Base-by-base conservation (phyloP, 192 early-diverging fungal genomes). In the Gonapodya prolifera region DNA sequence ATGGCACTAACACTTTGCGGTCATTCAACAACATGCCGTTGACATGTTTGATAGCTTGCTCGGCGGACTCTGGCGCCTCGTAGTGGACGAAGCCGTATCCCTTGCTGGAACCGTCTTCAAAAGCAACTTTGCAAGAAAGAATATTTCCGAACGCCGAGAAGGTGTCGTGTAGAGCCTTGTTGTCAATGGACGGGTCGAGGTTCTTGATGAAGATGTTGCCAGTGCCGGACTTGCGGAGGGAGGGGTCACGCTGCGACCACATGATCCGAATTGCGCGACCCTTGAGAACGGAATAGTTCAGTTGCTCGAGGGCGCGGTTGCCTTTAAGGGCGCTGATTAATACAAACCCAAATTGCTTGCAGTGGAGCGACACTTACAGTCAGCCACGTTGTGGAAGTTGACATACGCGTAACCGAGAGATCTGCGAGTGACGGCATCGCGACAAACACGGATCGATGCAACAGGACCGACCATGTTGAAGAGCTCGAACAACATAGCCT, bases 171-270 rank as follows among this genome's bases (percentile, higher is more conserved):
- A 99, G 92, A 70, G 97, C 95, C 91, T 97, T 97, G 90, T 97
- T 95, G 88, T 99, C 97, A 81, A 99, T 99, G 75, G 94, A 86
- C 70, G 90, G 85, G 86, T 98, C 96, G 75, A 99, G 86, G 91
- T 99, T 99, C 89, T 99, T 99, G 89, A 99, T 99, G 85, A 99
- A 99, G 84, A 99, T 95, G 88, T 99, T 99, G 78, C 96, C 96
- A 70, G 87, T 86, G 69, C 96, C 95, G 77, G 89, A 89, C 80
- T 92, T 91, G 85, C 97, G 95, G 80, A 94, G 85, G 73, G 94
- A 89, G 30, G 97, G 97, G 88, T 99, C 96, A 82, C 97, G 94
- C 88, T 99, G 94, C 45, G 95, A 97, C 96, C 96, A 99, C 97
- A 99, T 99, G 87, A 99, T 99, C 80, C 97, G 94, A 88, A 97